Base-by-base conservation (phyloP, 2,329 filamentous ascomycete species). In the Periconia macrospinosa region DNA sequence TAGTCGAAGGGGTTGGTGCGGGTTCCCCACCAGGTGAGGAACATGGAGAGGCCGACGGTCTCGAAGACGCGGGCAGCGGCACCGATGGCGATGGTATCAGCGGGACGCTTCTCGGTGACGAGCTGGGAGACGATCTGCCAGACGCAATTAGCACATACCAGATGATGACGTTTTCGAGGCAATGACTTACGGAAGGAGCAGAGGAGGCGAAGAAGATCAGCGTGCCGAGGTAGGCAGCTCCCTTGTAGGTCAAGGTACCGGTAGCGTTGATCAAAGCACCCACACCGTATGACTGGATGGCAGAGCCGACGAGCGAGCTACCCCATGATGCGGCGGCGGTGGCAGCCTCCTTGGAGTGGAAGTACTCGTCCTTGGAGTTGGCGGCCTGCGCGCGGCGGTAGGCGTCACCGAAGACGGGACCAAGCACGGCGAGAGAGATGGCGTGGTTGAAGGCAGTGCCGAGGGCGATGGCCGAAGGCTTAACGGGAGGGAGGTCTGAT, bases 21-120 rank as follows among this genome's bases (percentile, higher is more conserved):
- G 70, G 93, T 97, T 70, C 93, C 93, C 93, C 93, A 97, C 89
- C 91, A 97, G 73, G 91, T 96, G 68, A 97, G 83, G 85, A 97
- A 91, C 70, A 96, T 75, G 59, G 89, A 92, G 54, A 97, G 85
- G 60, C 93, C 94, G 55, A 97, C 85, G 2, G 94, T 97, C 85
- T 97, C 94, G 66, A 96, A 85, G 66, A 94, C 79, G 78, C 94
- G 92, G 71, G 90, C 88, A 47, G 94, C 79, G 58, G 89, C 85
- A 72, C 89, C 90, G 62, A 97, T 88, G 65, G 91, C 91, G 64
- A 97, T 86, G 58, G 90, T 93, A 78, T 97, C 93, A 54, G 94
- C 78, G 49, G 93, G 90, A 56, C 92, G 89, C 84, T 93, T 96
- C 85, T 97, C 93, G 45, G 89, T 87, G 74, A 96, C 82, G 75